phyloP scores from a whole-genome alignment of 1,139 yeast species.

The Kodamaea sp. region DNA sequence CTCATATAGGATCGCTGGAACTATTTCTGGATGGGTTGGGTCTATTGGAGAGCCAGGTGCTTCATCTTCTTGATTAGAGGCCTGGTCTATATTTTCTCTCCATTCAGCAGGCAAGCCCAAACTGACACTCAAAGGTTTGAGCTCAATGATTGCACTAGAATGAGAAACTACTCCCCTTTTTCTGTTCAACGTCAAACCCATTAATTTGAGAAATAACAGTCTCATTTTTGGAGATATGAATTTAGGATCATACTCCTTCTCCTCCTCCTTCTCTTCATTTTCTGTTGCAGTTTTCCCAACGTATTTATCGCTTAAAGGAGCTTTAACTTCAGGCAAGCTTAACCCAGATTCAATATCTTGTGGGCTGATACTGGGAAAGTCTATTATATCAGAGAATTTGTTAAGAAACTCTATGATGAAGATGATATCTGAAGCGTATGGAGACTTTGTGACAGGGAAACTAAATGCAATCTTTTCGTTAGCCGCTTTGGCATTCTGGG shows the following conservation, averaged over 20 bases:
- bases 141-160: slow-evolving; percentile 40
- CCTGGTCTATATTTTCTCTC: slow-evolving; percentile 10
- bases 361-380: slow-evolving; percentile 39
- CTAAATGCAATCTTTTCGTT: slow-evolving; percentile 30
- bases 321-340: slow-evolving; percentile 25
- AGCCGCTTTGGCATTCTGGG: slow-evolving; percentile 20
- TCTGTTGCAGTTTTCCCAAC: neutral
- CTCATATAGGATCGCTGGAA: slow-evolving; percentile 17
- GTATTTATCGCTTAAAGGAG: slow-evolving; percentile 2
- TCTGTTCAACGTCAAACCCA: slow-evolving; percentile 43
- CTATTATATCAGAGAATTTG: slow-evolving; percentile 38
- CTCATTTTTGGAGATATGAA: slow-evolving; percentile 38
- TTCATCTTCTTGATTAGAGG: slow-evolving; percentile 16
- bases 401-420: slow-evolving; percentile 44
- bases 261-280: neutral
- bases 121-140: slow-evolving; percentile 31
- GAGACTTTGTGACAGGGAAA: slow-evolving; percentile 28
- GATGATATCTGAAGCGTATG: slow-evolving; percentile 49
- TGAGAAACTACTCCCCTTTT: slow-evolving; percentile 35
- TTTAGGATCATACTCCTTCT: slow-evolving; percentile 5
- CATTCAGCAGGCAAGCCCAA: slow-evolving; percentile 26
- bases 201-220: slow-evolving; percentile 33
- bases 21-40: slow-evolving; percentile 37
- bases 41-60: slow-evolving; percentile 34
- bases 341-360: slow-evolving; percentile 54